A percentile compares a stretch with the other conserved stretches of the same genome.
These are phyloP conservation scores for Cetraspora pellucida DNA, from an alignment of 192 early-diverging fungal genomes.

Conservation along the genomic window DNA sequence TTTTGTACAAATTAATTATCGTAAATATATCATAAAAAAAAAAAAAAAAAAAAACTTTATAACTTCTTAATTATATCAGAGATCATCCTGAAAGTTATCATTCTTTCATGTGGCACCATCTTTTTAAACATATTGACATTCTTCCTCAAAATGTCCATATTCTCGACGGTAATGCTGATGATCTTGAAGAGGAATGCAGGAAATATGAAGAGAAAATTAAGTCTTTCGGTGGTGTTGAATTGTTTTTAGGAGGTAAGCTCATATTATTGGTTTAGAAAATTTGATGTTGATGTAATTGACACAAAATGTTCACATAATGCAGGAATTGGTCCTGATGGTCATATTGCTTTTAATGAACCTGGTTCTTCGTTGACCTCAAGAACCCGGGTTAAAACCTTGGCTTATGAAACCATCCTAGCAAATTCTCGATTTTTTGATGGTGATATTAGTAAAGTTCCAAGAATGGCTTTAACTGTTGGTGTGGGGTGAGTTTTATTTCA, in stretches of 20 bases:
- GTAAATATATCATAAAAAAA: background rate
- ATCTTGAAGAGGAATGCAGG: constrained; percentile 79
- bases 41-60: background rate
- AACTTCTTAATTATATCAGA: constrained; percentile 35
- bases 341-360: constrained; percentile 92
- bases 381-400: constrained; percentile 84
- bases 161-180: constrained; percentile 80
- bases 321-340: constrained; percentile 86
- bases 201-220: constrained; percentile 81
- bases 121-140: constrained; percentile 89
- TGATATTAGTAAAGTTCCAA: constrained; percentile 81
- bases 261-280: background rate
- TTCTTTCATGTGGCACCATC: constrained; percentile 89
- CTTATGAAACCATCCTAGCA: constrained; percentile 87
- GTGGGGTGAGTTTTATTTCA: constrained; percentile 59
- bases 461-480: constrained; percentile 85
- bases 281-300: background rate
- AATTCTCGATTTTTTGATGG: constrained; percentile 86
- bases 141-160: constrained; percentile 81
- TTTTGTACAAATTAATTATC: background rate
- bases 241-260: constrained; percentile 72
- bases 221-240: constrained; percentile 80
- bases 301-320: background rate
- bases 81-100: constrained; percentile 89
- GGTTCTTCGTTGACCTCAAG: constrained; percentile 80